Conservation (phyloP, 2,329 filamentous ascomycete genomes). For the Akanthomyces dipterigenus region DNA sequence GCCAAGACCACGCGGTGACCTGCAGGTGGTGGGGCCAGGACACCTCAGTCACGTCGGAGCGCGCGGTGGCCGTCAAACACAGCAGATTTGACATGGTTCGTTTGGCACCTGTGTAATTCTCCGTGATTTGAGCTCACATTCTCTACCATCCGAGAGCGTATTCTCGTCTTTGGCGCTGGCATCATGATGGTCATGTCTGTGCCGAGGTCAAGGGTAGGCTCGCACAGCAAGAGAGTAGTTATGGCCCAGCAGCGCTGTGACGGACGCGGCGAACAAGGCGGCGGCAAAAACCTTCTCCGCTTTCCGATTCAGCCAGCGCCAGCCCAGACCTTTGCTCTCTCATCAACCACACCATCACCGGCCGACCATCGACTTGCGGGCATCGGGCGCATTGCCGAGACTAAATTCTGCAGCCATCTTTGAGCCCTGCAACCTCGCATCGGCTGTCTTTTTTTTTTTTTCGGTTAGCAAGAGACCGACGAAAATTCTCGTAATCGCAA, state of each 20-base stretch:
- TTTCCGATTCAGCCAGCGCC: slow-evolving; percentile 8
- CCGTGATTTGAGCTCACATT: neutral
- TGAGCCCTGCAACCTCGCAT: neutral
- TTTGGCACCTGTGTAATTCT: neutral
- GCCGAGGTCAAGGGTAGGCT: slow-evolving; percentile 7
- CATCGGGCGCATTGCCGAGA: slow-evolving; percentile 10
- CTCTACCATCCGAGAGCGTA: no score
- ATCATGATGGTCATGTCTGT: neutral
- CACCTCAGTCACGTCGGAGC: neutral
- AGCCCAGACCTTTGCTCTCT: slow-evolving; percentile 8
- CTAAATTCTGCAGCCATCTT: slow-evolving; percentile 5
- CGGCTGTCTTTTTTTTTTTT: neutral
- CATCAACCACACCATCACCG: slow-evolving; percentile 2
- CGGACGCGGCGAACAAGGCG: neutral
- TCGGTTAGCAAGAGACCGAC: no score
- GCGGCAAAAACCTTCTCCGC: slow-evolving; percentile 11
- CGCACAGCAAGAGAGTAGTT: neutral
- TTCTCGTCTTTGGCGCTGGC: neutral
- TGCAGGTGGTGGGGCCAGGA: neutral
- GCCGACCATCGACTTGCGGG: slow-evolving; percentile 1
- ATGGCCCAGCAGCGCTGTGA: neutral
- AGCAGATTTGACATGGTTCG: neutral
- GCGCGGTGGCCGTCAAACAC: neutral
- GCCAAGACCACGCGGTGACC: neutral
- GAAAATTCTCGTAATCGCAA: neutral